These are phyloP conservation scores for Dryas alaskensis DNA, from an alignment of 306 rosid genomes.

Conservation along the genomic window DNA sequence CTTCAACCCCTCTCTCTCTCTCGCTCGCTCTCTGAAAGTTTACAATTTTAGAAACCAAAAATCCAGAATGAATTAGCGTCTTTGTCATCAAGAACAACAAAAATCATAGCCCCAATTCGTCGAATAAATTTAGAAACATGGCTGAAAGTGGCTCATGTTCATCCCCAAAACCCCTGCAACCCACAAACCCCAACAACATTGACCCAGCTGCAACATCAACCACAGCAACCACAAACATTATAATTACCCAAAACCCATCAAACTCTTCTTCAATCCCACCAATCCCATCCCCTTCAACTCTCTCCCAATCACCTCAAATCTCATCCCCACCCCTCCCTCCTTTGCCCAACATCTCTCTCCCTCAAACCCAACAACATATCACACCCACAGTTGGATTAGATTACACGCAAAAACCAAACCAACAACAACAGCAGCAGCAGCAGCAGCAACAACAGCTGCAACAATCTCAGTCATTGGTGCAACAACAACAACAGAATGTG, in stretches of 20 bases:
- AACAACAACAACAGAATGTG: slow-evolving; percentile 40
- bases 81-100: not conserved
- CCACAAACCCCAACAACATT: slow-evolving; percentile 26
- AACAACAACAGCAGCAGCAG: slow-evolving; percentile 27
- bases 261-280: slow-evolving; percentile 38
- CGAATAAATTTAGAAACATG: slow-evolving; percentile 24
- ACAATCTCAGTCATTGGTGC: slow-evolving; percentile 24
- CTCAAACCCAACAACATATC: slow-evolving; percentile 45
- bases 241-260: slow-evolving; percentile 36
- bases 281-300: slow-evolving; percentile 45
- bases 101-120: not conserved
- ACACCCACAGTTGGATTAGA: slow-evolving; percentile 41
- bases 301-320: slow-evolving; percentile 58
- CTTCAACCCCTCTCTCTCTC: not conserved
- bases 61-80: slow-evolving; percentile 9
- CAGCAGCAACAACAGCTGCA: slow-evolving; percentile 3
- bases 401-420: slow-evolving; percentile 38
- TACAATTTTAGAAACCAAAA: slow-evolving; percentile 9
- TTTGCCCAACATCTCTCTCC: slow-evolving; percentile 40
- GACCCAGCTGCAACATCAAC: slow-evolving; percentile 31
- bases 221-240: slow-evolving; percentile 18
- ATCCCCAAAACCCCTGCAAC: slow-evolving; percentile 44
- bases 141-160: slow-evolving; percentile 43
- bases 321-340: slow-evolving; percentile 54
- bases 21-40: slow-evolving; percentile 8